Conservation (phyloP, 75 land plant species). For the Pinus albicaulis region DNA sequence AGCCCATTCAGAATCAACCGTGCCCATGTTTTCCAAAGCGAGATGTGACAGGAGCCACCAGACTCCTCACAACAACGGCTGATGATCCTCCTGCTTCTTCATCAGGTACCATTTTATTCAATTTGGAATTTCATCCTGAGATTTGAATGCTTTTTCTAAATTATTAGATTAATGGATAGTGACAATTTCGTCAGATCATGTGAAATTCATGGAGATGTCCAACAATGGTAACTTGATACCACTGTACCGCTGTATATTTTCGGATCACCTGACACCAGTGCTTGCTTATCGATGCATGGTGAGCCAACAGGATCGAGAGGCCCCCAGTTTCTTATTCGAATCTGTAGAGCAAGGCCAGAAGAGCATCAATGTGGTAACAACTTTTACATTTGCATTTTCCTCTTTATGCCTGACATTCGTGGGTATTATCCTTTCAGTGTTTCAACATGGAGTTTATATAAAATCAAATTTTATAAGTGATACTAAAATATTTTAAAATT, state of each 20-base stretch:
- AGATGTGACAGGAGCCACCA: not conserved
- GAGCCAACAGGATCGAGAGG: conserved; percentile 83
- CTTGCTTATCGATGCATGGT: conserved; percentile 93
- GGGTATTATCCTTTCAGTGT: too few relatives aligned
- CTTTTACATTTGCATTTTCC: too few relatives aligned
- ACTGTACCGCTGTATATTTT: conserved; percentile 68
- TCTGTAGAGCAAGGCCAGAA: conserved; percentile 66
- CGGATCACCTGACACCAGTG: conserved; percentile 90
- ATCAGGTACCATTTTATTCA: not conserved
- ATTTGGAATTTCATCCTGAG: not conserved
- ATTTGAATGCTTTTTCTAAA: not conserved
- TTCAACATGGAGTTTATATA: too few relatives aligned
- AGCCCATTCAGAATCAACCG: not conserved
- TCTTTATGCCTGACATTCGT: too few relatives aligned
- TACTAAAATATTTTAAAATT: too few relatives aligned
- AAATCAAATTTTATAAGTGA: too few relatives aligned
- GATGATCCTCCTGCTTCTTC: not conserved
- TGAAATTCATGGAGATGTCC: conserved; percentile 51
- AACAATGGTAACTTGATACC: conserved; percentile 80
- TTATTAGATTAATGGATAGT: conserved; percentile 6
- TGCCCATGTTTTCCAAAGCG: not conserved
- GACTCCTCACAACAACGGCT: not conserved
- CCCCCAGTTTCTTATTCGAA: conserved; percentile 91
- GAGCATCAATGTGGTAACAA: conserved; percentile 40
- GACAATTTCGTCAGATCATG: conserved; percentile 15